A percentile compares a stretch with the other conserved stretches of the same genome.
Evolutionary conservation across 805 yeast species (phyloP).

Genomic region (Ogataea siamensis): DNA sequence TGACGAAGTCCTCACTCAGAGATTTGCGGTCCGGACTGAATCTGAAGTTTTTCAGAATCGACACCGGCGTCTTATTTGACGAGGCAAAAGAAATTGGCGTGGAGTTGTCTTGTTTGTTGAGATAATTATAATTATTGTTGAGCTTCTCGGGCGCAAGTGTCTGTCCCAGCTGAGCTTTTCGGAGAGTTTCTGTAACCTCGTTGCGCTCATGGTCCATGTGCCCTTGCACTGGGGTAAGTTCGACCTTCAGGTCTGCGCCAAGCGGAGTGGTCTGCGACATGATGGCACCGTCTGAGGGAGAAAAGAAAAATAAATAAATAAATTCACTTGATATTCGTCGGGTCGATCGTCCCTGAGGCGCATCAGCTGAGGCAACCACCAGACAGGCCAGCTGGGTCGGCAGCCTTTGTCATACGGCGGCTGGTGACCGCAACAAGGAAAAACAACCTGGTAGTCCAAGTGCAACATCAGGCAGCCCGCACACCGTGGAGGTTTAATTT

Average conservation of each 20-base stretch:
- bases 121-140: conserved; percentile 21
- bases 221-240: conserved; percentile 18
- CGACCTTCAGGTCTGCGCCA: conserved; percentile 3
- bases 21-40: conserved; percentile 13
- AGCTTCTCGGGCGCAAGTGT: conserved; percentile 28
- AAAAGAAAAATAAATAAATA: conserved; percentile 3
- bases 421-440: no score
- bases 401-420: no score
- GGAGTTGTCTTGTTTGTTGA: conserved; percentile 10
- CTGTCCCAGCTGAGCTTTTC: conserved; percentile 27
- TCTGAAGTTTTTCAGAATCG: conserved; percentile 14
- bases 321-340: conserved; percentile 1
- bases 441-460: no score
- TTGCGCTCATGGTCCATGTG: conserved; percentile 5
- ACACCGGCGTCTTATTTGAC: conserved; percentile 15
- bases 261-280: conserved; percentile 8
- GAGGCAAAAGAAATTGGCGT: conserved; percentile 6
- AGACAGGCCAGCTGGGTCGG: no score
- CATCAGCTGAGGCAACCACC: conserved; percentile 1
- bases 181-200: conserved; percentile 25
- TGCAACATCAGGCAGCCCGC: no score
- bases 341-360: conserved; percentile 6
- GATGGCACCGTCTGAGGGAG: no score
- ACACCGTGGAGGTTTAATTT: no score
- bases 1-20: conserved; percentile 23